Base-by-base conservation (phyloP, 306 rosid species). In the Corylus avellana region DNA sequence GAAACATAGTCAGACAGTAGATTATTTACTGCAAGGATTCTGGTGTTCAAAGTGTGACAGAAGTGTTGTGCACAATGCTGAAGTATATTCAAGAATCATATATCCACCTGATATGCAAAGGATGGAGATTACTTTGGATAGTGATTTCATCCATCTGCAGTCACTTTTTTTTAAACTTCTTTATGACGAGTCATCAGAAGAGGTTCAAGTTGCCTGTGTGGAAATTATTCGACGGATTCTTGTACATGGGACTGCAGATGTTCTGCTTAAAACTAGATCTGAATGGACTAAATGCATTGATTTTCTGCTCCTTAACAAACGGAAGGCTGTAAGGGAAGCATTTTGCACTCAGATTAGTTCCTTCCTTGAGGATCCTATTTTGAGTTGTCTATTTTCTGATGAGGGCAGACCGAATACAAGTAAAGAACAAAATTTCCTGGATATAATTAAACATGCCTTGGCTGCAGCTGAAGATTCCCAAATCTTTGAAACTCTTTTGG, bases 121-220 rank as follows among this genome's bases (percentile, higher is more conserved):
- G 59, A 81, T 35, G 66, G 85, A 85, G 81, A 67, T 82, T 77
- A 83, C 68, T 76, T 78, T 83, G 73, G 93, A 88, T 63, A 78
- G 69, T 86, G 82, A 83, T 82, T 86, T 86, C 81, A 74, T 73
- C 72, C 91, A 75, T 84, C 81, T 91, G 48, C 85, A 88, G 72
- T 81, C 88, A 76, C 83, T 87, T 48, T 92, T 90, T 85, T 93
- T 92, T 84, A 76, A 90, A 76, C 91, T 92, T 88, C 85, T 94
- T 77, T 90, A 84, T 74, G 91, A 95, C 37, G 97, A 90, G 80
- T 89, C 97, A 68, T 85, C 90, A 46, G 95, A 91, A 84, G 98
- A 90, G 84, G 89, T 91, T 84, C 98, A 95, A 82, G 89, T 95
- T 80, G 83, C 92, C 78, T 91, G 98, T 78, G 97, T 92, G 84